A percentile compares a stretch with the other conserved stretches of the same genome.
These are phyloP conservation scores for Arabidopsis hybrid DNA, from an alignment of 441 rosid genomes.

Conservation along the genomic window DNA sequence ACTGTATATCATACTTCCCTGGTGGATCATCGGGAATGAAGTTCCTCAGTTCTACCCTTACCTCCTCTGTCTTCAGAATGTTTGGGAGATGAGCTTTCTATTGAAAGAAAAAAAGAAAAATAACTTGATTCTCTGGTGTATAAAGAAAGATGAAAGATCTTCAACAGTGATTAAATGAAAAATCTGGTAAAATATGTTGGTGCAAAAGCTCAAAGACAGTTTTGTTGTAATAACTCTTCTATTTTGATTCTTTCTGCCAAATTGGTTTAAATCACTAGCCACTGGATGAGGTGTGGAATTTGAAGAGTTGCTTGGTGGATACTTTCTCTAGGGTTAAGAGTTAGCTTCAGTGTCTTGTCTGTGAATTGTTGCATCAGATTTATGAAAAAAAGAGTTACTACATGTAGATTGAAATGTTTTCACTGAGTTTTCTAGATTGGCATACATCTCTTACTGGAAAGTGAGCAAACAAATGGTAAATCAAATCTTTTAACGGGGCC, in stretches of 20 bases:
- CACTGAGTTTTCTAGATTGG: not conserved
- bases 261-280: not conserved
- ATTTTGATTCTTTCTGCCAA: not conserved
- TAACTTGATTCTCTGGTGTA: constrained; percentile 19
- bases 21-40: constrained; percentile 83
- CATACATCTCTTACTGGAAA: not conserved
- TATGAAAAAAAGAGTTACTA: not conserved
- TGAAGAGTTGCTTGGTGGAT: constrained; percentile 15
- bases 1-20: constrained; percentile 73
- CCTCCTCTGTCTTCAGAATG: constrained; percentile 64
- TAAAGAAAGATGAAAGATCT: constrained; percentile 23
- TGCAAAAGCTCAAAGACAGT: not conserved
- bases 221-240: not conserved
- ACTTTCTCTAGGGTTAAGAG: not conserved
- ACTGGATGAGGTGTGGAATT: constrained; percentile 7
- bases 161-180: constrained; percentile 9
- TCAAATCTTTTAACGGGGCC: constrained; percentile 7
- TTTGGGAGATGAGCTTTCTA: constrained; percentile 58
- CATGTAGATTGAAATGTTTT: not conserved
- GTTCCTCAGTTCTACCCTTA: constrained; percentile 65
- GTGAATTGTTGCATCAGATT: not conserved
- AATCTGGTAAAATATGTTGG: not conserved
- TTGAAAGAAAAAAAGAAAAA: not conserved
- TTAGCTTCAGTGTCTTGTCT: not conserved
- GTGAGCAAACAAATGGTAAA: not conserved